Percentiles rank a stretch among this genome's conserved stretches.
Conservation (phyloP, 352 stramenopile species). For the Phytopythium boreale region DNA sequence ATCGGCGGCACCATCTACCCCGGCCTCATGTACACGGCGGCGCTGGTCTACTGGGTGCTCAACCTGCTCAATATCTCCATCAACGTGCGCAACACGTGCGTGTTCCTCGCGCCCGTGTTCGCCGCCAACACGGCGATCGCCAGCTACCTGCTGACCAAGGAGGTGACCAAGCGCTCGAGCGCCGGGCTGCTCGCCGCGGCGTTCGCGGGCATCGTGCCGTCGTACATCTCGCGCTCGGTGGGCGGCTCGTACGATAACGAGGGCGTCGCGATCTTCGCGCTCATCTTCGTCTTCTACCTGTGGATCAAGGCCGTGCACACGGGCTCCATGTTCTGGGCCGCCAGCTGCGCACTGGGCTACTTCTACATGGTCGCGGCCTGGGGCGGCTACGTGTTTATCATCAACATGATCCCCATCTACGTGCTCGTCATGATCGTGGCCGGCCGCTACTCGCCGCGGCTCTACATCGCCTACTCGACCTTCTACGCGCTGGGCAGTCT, state of each 20-base stretch:
- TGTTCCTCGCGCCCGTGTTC: constrained; percentile 91
- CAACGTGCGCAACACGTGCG: constrained; percentile 91
- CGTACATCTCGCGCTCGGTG: constrained; percentile 96
- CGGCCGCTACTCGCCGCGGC: constrained; percentile 89
- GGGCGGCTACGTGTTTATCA: constrained; percentile 99
- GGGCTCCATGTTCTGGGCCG: constrained; percentile 85
- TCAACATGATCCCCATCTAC: constrained; percentile 99
- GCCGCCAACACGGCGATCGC: constrained; percentile 86
- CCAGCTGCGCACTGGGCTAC: constrained; percentile 90
- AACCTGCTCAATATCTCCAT: constrained; percentile 92
- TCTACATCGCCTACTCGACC: constrained; percentile 96
- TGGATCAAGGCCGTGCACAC: constrained; percentile 95
- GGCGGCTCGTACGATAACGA: constrained; percentile 99
- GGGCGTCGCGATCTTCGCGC: constrained; percentile 95
- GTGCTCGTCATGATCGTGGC: constrained; percentile 92
- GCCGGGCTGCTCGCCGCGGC: constrained; percentile 87
- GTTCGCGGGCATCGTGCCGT: constrained; percentile 97
- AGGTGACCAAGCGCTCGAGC: constrained; percentile 87
- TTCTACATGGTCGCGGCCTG: constrained; percentile 97
- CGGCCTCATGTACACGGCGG: constrained; percentile 89
- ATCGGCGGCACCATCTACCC: constrained; percentile 94
- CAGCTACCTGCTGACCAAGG: constrained; percentile 89
- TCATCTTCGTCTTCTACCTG: constrained; percentile 97
- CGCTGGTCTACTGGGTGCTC: constrained; percentile 86
- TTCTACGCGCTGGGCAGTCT: constrained; percentile 97